phyloP scores from a whole-genome alignment of 345 rosid species.

The Linum usitatissimum region DNA sequence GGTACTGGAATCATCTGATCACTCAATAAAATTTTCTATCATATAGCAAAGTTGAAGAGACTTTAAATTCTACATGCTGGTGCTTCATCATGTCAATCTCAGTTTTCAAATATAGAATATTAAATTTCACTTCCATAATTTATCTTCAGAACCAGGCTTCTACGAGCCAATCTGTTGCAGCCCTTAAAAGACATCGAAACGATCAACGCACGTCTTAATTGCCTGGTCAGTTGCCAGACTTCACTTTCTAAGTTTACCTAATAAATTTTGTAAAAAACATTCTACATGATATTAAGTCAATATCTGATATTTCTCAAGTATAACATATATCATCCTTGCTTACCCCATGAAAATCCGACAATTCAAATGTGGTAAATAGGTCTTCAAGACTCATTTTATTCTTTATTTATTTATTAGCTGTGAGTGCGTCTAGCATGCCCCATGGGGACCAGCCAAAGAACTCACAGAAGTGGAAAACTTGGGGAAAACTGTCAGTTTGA shows the following conservation, averaged over 20 bases:
- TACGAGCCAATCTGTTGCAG: constrained; percentile 94
- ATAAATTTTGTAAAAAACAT: too few species aligned
- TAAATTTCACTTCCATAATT: constrained; percentile 5
- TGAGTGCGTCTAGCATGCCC: neutral
- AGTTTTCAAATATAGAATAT: too few species aligned
- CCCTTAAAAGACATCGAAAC: constrained; percentile 92
- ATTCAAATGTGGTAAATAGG: neutral
- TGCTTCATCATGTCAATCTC: neutral
- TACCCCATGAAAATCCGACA: neutral
- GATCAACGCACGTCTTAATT: constrained; percentile 81
- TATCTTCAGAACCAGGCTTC: constrained; percentile 81
- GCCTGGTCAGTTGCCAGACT: constrained; percentile 57
- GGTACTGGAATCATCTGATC: constrained; percentile 35
- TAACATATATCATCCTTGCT: neutral
- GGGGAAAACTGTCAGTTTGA: neutral
- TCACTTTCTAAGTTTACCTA: constrained; percentile 13
- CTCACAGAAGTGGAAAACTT: neutral
- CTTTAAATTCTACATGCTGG: neutral
- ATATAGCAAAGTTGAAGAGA: neutral
- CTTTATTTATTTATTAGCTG: neutral
- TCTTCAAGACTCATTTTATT: neutral
- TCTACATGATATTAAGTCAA: neutral
- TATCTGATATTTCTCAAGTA: neutral
- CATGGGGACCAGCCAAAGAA: neutral
- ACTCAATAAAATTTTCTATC: constrained; percentile 9